Percentiles rank a stretch among this genome's conserved stretches.
Evolutionary conservation across 768 basidiomycete species (phyloP).

Genomic region (Auriculariales sp.): DNA sequence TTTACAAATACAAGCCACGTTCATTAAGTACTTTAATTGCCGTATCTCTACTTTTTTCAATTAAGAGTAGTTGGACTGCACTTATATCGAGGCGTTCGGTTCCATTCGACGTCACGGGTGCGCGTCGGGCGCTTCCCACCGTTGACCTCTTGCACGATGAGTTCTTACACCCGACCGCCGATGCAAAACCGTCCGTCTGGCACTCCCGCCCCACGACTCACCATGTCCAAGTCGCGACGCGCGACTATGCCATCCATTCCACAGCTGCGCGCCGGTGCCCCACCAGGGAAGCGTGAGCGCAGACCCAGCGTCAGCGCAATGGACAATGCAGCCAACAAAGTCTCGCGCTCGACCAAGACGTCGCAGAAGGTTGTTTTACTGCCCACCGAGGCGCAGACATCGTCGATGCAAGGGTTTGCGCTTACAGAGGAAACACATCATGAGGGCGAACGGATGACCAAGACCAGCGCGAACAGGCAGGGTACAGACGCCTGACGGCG

Average conservation of each 20-base stretch:
- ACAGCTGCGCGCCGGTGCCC: too few species aligned
- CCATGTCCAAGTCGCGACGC: neutral
- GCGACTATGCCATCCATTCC: neutral
- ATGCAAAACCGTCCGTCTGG: too few species aligned
- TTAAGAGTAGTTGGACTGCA: too few species aligned
- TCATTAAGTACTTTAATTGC: too few species aligned
- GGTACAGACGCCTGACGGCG: conserved; percentile 71
- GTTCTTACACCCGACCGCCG: too few species aligned
- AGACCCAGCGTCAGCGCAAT: neutral
- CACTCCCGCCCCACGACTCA: too few species aligned
- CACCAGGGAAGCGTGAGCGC: neutral
- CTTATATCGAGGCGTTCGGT: too few species aligned
- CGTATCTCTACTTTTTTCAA: too few species aligned
- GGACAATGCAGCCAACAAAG: conserved; percentile 19
- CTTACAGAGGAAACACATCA: conserved; percentile 30
- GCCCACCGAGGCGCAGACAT: conserved; percentile 81
- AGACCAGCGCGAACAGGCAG: conserved; percentile 70
- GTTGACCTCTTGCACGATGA: too few species aligned
- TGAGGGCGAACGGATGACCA: conserved; percentile 77
- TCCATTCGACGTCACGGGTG: too few species aligned
- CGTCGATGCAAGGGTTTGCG: conserved; percentile 35
- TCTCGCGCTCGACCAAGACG: conserved; percentile 76
- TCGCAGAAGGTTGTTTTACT: conserved; percentile 83
- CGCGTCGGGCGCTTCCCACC: too few species aligned
- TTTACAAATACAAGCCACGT: too few species aligned